phyloP scores from a whole-genome alignment of 257 asterid genomes.

The Gentiana macrophylla region DNA sequence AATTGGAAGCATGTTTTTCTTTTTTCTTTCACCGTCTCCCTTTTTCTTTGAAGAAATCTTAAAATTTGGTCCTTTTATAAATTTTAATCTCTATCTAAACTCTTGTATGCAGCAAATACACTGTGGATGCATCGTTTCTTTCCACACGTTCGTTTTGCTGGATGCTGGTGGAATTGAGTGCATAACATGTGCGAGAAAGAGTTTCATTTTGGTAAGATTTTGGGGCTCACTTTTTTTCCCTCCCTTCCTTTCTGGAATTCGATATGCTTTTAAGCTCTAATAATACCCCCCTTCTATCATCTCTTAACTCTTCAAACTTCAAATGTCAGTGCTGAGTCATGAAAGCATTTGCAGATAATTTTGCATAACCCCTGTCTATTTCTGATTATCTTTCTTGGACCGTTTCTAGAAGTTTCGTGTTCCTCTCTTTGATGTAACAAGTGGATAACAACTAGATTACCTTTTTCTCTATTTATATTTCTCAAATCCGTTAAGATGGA shows the following conservation, averaged over 20 bases:
- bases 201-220: too few species aligned
- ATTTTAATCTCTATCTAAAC: constrained; percentile 4
- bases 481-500: too few species aligned
- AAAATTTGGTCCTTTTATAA: neutral
- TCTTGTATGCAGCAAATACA: constrained; percentile 84
- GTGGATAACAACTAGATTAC: neutral
- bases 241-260: constrained; percentile 2
- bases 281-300: neutral
- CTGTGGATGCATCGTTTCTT: constrained; percentile 96
- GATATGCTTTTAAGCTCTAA: neutral
- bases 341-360: too few species aligned
- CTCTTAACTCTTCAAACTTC: too few species aligned
- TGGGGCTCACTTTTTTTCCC: constrained; percentile 3
- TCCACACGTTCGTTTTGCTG: constrained; percentile 94
- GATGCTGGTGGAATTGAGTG: constrained; percentile 99
- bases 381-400: too few species aligned
- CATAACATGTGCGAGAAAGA: constrained; percentile 79
- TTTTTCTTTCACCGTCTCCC: neutral
- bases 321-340: too few species aligned
- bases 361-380: too few species aligned
- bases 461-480: neutral
- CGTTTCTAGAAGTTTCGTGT: too few species aligned
- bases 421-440: too few species aligned
- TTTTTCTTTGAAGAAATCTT: neutral
- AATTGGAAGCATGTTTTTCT: too few species aligned